Conservation (phyloP, 345 rosid species). For the Aquilaria sinensis region DNA sequence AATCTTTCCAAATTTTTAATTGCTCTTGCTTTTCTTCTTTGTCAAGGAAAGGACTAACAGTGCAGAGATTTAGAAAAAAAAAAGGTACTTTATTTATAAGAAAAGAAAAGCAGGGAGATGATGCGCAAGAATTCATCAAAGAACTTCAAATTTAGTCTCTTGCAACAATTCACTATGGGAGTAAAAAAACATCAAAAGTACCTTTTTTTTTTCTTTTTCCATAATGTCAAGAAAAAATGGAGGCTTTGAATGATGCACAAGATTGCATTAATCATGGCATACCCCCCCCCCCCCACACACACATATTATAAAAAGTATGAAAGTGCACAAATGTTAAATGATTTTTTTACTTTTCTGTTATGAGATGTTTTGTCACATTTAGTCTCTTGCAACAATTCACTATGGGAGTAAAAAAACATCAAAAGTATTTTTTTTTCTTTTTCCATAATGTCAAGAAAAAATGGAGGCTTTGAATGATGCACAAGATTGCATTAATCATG, state of each 20-base stretch:
- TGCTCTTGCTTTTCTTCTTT: no score
- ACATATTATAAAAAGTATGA: no score
- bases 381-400: not conserved
- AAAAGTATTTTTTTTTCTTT: not conserved
- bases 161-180: not conserved
- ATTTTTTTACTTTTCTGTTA: no score
- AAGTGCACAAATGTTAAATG: no score
- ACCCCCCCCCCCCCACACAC: not conserved
- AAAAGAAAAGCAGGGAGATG: no score
- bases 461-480: slow-evolving; percentile 7
- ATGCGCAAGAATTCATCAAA: not conserved
- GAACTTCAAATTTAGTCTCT: not conserved
- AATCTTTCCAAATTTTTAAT: no score
- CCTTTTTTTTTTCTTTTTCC: no score
- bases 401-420: slow-evolving; percentile 10
- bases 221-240: slow-evolving; percentile 10
- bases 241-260: slow-evolving; percentile 4
- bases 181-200: slow-evolving; percentile 8
- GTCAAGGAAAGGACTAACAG: no score
- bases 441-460: slow-evolving; percentile 8
- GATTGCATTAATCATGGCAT: not conserved
- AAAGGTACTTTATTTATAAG: no score
- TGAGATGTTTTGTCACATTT: not conserved
- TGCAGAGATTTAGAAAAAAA: no score
- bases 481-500: not conserved